These are phyloP conservation scores for Luvunga scandens DNA, from an alignment of 345 rosid genomes.

Conservation along the genomic window DNA sequence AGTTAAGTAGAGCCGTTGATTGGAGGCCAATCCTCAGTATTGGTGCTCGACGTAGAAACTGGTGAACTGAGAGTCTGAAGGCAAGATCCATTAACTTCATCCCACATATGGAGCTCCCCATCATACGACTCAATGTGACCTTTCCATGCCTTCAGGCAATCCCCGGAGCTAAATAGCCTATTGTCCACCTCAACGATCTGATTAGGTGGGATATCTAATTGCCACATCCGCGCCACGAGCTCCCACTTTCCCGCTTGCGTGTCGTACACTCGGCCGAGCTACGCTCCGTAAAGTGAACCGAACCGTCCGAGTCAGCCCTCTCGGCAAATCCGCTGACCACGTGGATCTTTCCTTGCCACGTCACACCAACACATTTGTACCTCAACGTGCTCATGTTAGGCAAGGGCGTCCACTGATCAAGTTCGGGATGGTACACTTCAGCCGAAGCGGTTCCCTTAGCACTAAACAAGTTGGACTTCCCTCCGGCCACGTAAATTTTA, in stretches of 20 bases:
- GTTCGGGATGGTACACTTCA: conserved; percentile 36
- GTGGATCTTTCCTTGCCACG: conserved; percentile 46
- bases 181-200: conserved; percentile 40
- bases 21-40: conserved; percentile 17
- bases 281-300: conserved; percentile 37
- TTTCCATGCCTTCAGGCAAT: conserved; percentile 58
- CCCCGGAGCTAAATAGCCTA: conserved; percentile 54
- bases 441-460: conserved; percentile 32
- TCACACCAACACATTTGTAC: conserved; percentile 52
- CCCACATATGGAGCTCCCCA: conserved; percentile 45
- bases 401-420: conserved; percentile 31
- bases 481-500: conserved; percentile 52
- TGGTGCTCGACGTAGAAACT: not conserved
- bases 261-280: conserved; percentile 57
- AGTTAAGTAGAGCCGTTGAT: conserved; percentile 35
- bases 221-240: conserved; percentile 57
- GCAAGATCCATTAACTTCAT: conserved; percentile 45
- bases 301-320: conserved; percentile 23
- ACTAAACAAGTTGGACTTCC: conserved; percentile 33
- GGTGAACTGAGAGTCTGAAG: conserved; percentile 23
- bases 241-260: conserved; percentile 33
- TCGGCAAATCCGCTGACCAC: conserved; percentile 48
- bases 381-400: conserved; percentile 41
- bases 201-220: conserved; percentile 56
- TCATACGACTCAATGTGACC: conserved; percentile 51